Evolutionary conservation across 2,329 filamentous ascomycete genomes (phyloP), one percentile per base, ranked within the genome.

Genomic region (Westerdykella ornata): DNA sequence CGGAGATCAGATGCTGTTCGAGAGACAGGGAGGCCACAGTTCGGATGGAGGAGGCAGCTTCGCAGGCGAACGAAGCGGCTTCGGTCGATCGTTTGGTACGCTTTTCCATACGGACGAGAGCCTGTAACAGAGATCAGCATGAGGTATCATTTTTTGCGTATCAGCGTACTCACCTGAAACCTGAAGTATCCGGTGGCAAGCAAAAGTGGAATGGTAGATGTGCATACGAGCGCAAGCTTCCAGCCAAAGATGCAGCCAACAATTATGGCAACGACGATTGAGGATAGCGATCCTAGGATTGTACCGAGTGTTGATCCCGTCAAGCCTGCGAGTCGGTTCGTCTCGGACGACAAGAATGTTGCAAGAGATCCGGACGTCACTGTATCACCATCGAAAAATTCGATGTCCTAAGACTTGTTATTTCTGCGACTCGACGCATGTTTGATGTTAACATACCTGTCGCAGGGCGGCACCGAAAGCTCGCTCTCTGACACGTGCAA

Each of bases 21-120:
- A 90, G 81, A 0, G 89, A 96, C 29, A 97, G 75, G 2, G 88
- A 85, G 3, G 89, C 90, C n/a, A 97, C 90, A 3, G 92, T 97
- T 40, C 90, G 85, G 53, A 97, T 96, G 4, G 89, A 86, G 1
- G 86, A 89, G 17, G 92, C 94, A 33, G 90, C 89, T 65, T 98
- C 92, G 41, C 89, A 95, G 8, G 92, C 92, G 62, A 85, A 97
- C 38, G 82, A 84, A 5, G 90, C 90, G 39, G 88, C 94, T 28
- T 77, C 75, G 77, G 62, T 61, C 83, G 81, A 60, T 94, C 96
- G 2, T 85, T 87, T 51, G 72, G 74, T 74, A 88, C 94, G 3
- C 85, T 82, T 41, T 81, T 83, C 29, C 75, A 75, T 68, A 86
- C 85, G 71, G 88, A 95, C 49, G 80, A 89, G 88, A 0, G 92